These are phyloP conservation scores for Rhizopogon vinicolor DNA, from an alignment of 768 basidiomycete genomes.

Conservation along the genomic window DNA sequence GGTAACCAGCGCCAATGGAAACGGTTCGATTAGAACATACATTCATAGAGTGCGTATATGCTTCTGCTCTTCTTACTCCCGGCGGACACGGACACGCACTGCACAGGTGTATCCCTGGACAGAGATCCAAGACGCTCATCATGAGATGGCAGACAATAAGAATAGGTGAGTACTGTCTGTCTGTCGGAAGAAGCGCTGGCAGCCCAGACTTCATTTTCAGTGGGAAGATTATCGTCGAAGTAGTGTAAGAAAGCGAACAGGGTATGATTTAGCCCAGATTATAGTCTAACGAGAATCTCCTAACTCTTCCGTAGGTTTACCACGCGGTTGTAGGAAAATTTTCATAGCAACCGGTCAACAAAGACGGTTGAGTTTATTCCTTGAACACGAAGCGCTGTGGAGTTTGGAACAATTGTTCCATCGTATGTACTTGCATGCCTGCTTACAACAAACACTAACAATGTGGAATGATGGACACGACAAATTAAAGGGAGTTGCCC, in stretches of 20 bases:
- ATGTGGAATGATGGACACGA: neutral
- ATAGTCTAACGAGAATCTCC: neutral
- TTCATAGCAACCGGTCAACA: too few species aligned
- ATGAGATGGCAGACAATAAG: constrained; percentile 78
- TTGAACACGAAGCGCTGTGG: neutral
- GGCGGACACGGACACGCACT: constrained; percentile 8
- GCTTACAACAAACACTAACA: neutral
- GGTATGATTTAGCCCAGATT: neutral
- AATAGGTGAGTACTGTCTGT: constrained; percentile 32
- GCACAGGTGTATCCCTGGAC: constrained; percentile 74
- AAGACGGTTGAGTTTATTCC: neutral
- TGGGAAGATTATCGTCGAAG: constrained; percentile 27
- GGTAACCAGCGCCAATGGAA: constrained; percentile 53
- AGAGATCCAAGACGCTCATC: constrained; percentile 74
- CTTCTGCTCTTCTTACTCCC: constrained; percentile 9
- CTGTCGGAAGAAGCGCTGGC: neutral
- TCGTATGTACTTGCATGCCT: too few species aligned
- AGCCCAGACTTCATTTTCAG: constrained; percentile 9
- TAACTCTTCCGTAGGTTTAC: neutral
- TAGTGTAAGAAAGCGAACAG: constrained; percentile 6
- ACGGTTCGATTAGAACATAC: constrained; percentile 63
- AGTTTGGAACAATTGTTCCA: neutral
- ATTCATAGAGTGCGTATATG: constrained; percentile 63
- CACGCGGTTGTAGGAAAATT: too few species aligned
- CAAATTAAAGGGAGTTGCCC: too few species aligned